Base-by-base conservation (phyloP, 345 rosid species). In the Orychophragmus violaceus region DNA sequence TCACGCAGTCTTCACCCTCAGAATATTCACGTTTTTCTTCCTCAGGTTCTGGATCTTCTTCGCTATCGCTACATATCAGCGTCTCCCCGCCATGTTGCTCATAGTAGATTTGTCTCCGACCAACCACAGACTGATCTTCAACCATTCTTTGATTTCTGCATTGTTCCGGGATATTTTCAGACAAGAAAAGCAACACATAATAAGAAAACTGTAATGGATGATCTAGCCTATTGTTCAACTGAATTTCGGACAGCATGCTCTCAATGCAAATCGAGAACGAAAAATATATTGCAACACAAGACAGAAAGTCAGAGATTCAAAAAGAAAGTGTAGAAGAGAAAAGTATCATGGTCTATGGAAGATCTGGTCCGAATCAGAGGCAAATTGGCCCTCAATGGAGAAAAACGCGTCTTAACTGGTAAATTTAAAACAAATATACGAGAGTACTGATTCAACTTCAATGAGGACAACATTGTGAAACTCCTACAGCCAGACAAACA, bases 71-170 rank as follows among this genome's bases (percentile, higher is more conserved):
- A 64, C 99, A 90, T 60, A 94, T 80, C 39, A 94, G 82, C 39
- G 99, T 94, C 81, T 94, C 99, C 60, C 88, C 88, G 58, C 96
- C 97, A 82, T 85, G 88, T 76, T 84, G 86, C 53, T 88, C 97
- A 77, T 94, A 94, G 80, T 94, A 94, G 54, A 94, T 94, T 71
- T 89, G 97, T 79, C 97, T 87, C 73, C 99, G 83, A 66, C 99
- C 99, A 81, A 90, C 95, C 69, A 94, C 96, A 53, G 99, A 88
- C 74, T 94, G 99, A 74, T 90, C 99, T 71, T 94, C 97, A 25
- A 95, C 89, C 99, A 94, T 94, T 82, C 96, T 87, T 82, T 88
- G 99, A 80, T 94, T 94, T 78, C 99, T 94, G 90, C 78, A 78
- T 74, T 82, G 41, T 77, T 69, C 71, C 59, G 33, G 59, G 42